Evolutionary conservation across 441 rosid genomes (phyloP).

Genomic region (Gossypium schwendimanii): DNA sequence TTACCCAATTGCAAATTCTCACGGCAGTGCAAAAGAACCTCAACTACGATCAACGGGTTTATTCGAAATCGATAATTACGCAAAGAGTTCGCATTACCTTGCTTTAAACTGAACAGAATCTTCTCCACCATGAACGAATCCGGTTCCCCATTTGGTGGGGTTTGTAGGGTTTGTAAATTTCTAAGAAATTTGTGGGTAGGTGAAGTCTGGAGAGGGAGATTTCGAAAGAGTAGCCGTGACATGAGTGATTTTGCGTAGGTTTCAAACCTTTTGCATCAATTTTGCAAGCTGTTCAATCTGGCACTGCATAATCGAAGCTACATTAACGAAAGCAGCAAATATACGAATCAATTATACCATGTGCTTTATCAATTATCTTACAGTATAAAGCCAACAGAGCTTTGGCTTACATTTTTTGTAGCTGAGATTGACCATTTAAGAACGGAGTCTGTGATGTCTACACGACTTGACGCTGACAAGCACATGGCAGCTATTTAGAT

Average conservation of each 20-base stretch:
- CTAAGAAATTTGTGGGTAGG: slow-evolving; percentile 8
- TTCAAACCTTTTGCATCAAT: slow-evolving; percentile 61
- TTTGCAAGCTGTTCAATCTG: slow-evolving; percentile 73
- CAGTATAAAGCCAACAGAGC: too few species aligned
- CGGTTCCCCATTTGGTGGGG: slow-evolving; percentile 15
- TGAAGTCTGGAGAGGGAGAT: slow-evolving; percentile 12
- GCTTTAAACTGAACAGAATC: slow-evolving; percentile 45
- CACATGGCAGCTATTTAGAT: not conserved
- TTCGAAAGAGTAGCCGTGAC: slow-evolving; percentile 9
- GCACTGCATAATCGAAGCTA: slow-evolving; percentile 21
- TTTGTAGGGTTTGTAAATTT: slow-evolving; percentile 22
- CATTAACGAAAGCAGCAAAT: slow-evolving; percentile 18
- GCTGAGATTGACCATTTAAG: too few species aligned
- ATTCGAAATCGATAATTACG: slow-evolving; percentile 30
- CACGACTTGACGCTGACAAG: not conserved
- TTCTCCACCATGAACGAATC: slow-evolving; percentile 56
- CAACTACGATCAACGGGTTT: slow-evolving; percentile 41
- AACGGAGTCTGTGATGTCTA: too few species aligned
- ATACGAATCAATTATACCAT: not conserved
- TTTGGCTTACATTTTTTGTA: too few species aligned
- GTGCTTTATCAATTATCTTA: too few species aligned
- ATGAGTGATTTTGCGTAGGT: slow-evolving; percentile 7
- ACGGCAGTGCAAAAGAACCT: slow-evolving; percentile 48
- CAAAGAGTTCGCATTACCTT: slow-evolving; percentile 33
- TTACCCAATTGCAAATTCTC: slow-evolving; percentile 40